Conservation (phyloP, 345 rosid species). For the Clarkia xantiana region DNA sequence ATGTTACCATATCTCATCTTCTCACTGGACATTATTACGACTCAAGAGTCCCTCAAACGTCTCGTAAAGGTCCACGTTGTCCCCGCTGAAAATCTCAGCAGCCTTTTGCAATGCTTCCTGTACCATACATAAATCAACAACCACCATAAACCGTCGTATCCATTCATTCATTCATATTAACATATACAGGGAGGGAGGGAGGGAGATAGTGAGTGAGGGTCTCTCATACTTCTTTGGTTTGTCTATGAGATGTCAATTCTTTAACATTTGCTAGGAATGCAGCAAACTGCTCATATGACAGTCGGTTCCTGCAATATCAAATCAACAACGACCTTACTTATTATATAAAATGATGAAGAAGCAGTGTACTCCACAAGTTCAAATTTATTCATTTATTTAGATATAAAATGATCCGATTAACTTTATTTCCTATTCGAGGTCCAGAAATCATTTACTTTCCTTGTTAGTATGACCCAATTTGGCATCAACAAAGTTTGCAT, state of each 20-base stretch:
- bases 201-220: too few relatives aligned
- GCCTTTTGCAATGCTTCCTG: slow-evolving; percentile 81
- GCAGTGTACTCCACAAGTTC: background rate
- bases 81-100: slow-evolving; percentile 66
- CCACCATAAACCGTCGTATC: background rate
- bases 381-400: too few relatives aligned
- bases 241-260: slow-evolving; percentile 81
- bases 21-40: slow-evolving; percentile 16
- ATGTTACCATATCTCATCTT: too few relatives aligned
- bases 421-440: too few relatives aligned
- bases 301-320: slow-evolving; percentile 33
- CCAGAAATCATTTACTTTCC: too few relatives aligned
- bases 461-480: too few relatives aligned
- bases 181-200: background rate
- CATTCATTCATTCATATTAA: background rate
- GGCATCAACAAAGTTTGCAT: background rate
- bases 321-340: background rate
- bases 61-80: slow-evolving; percentile 62
- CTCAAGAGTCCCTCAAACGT: slow-evolving; percentile 69
- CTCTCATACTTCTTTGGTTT: slow-evolving; percentile 64
- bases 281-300: slow-evolving; percentile 89
- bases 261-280: slow-evolving; percentile 80
- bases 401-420: too few relatives aligned
- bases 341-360: background rate
- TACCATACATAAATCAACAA: background rate